phyloP scores from a whole-genome alignment of 495 filamentous ascomycete species.

The Hypoxylon intermedium region DNA sequence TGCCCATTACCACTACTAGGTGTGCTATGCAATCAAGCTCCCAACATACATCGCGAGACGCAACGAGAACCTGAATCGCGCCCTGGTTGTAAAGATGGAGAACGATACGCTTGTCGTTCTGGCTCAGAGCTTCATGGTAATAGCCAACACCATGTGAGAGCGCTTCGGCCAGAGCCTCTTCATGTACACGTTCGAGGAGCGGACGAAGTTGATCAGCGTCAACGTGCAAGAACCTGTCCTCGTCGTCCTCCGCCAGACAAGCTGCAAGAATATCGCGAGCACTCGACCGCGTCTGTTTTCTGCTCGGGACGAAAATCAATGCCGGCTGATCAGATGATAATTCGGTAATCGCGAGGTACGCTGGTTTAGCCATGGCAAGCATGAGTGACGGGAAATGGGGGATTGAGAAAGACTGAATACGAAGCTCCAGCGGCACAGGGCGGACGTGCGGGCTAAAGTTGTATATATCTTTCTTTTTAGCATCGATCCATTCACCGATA shows the following conservation, averaged over 20 bases:
- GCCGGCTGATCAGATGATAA: constrained; percentile 87
- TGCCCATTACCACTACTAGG: constrained; percentile 94
- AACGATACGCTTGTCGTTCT: constrained; percentile 91
- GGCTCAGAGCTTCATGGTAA: constrained; percentile 90
- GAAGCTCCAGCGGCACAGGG: constrained; percentile 86
- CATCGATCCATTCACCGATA: constrained; percentile 97
- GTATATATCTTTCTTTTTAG: constrained; percentile 97
- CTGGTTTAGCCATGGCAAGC: constrained; percentile 96
- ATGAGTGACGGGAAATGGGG: constrained; percentile 97
- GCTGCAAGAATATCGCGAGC: constrained; percentile 88
- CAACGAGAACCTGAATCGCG: constrained; percentile 90
- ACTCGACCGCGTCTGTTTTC: constrained; percentile 89
- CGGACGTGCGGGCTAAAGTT: constrained; percentile 96
- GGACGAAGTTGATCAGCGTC: constrained; percentile 80
- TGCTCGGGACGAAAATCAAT: constrained; percentile 87
- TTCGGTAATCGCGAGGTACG: constrained; percentile 84
- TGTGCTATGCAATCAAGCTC: constrained; percentile 88
- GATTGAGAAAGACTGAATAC: constrained; percentile 94
- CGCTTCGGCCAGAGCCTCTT: constrained; percentile 85
- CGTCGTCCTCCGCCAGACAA: constrained; percentile 85
- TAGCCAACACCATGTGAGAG: constrained; percentile 97
- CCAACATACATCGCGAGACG: constrained; percentile 96
- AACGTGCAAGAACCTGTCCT: constrained; percentile 90
- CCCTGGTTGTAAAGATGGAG: constrained; percentile 89
- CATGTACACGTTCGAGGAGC: constrained; percentile 79